A percentile compares a stretch with the other conserved stretches of the same genome.
These are phyloP conservation scores for Parascedosporium putredinis DNA, from an alignment of 2,329 filamentous ascomycete genomes.

Conservation along the genomic window DNA sequence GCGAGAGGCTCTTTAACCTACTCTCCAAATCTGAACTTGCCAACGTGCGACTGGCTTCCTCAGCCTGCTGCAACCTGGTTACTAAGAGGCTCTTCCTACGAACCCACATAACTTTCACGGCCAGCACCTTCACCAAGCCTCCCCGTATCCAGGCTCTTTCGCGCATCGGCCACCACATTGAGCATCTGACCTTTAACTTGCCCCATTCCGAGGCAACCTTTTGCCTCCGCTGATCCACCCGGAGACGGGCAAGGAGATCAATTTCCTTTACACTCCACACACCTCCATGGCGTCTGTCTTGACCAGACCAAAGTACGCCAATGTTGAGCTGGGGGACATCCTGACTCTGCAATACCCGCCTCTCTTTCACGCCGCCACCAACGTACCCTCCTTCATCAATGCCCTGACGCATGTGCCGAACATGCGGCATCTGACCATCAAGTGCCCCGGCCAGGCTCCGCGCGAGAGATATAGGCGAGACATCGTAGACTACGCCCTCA, in stretches of 20 bases:
- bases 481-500: constrained; percentile 79
- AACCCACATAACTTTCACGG: constrained; percentile 58
- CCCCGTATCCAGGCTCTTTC: constrained; percentile 63
- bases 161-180: constrained; percentile 68
- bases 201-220: constrained; percentile 71
- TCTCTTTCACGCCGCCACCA: constrained; percentile 80
- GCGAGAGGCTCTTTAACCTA: constrained; percentile 37
- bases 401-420: constrained; percentile 60
- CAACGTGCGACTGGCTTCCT: constrained; percentile 55
- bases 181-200: constrained; percentile 67
- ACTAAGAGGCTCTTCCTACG: constrained; percentile 61
- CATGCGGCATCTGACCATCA: constrained; percentile 64
- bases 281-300: constrained; percentile 51
- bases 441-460: constrained; percentile 62
- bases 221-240: constrained; percentile 77
- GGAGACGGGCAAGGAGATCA: constrained; percentile 63
- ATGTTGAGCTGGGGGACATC: constrained; percentile 67
- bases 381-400: constrained; percentile 73
- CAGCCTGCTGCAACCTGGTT: constrained; percentile 59
- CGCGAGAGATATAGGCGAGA: constrained; percentile 62
- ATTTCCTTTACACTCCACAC: constrained; percentile 73
- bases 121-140: constrained; percentile 66
- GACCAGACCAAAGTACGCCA: constrained; percentile 67
- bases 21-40: constrained; percentile 43
- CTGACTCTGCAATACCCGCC: constrained; percentile 81